Percentiles rank a stretch among this genome's conserved stretches.
Conservation (phyloP, 371 early-diverging fungal species). For the Apophysomyces sp. region DNA sequence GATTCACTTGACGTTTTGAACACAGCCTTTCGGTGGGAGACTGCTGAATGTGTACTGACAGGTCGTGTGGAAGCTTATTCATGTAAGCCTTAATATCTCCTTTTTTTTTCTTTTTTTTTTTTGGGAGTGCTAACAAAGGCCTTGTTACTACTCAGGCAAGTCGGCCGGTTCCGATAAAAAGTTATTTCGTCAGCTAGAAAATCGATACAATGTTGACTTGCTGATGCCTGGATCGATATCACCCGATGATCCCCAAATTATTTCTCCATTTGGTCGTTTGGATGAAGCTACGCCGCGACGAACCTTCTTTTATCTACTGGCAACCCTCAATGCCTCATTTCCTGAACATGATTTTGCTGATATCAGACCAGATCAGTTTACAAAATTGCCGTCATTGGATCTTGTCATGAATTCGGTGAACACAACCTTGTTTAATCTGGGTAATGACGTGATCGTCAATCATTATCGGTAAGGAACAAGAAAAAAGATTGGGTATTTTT, state of each 20-base stretch:
- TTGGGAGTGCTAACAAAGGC: too few species aligned
- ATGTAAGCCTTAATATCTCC: conserved; percentile 48
- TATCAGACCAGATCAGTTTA: conserved; percentile 84
- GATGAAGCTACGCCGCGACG: conserved; percentile 75
- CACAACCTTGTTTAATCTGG: conserved; percentile 81
- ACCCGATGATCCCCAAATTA: conserved; percentile 52
- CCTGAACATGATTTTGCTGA: conserved; percentile 96
- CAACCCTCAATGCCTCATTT: conserved; percentile 90
- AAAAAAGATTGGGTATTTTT: neutral
- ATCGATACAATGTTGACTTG: conserved; percentile 66
- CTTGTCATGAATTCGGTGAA: conserved; percentile 83
- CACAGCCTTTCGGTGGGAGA: conserved; percentile 58
- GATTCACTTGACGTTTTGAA: conserved; percentile 57
- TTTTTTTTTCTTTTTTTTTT: too few species aligned
- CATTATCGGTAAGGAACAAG: conserved; percentile 30
- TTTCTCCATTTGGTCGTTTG: conserved; percentile 86
- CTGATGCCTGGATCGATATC: conserved; percentile 48
- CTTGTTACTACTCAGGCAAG: conserved; percentile 61
- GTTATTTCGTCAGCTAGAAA: conserved; percentile 79
- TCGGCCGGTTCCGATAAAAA: conserved; percentile 89
- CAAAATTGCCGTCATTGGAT: conserved; percentile 68
- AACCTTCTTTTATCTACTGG: conserved; percentile 88
- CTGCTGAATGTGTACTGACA: conserved; percentile 59
- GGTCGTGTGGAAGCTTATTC: conserved; percentile 91
- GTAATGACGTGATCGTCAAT: conserved; percentile 62